These are phyloP conservation scores for Dothistroma septosporum DNA, from an alignment of 2,329 filamentous ascomycete species.

Conservation along the genomic window DNA sequence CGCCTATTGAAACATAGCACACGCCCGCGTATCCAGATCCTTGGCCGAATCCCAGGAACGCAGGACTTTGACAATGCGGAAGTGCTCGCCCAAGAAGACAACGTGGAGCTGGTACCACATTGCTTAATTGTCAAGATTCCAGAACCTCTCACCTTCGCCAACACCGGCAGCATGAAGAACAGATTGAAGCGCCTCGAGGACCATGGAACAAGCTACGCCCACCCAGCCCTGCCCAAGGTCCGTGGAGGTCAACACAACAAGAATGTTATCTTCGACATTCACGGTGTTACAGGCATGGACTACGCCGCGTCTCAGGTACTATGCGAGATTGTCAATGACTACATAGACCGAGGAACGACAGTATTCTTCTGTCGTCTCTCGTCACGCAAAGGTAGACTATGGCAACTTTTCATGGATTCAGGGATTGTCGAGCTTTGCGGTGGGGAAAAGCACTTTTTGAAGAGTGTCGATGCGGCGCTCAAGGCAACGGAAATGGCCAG, in stretches of 20 bases:
- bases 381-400: slow-evolving; percentile 53
- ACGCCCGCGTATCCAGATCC: slow-evolving; percentile 88
- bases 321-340: slow-evolving; percentile 78
- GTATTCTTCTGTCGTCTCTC: slow-evolving; percentile 68
- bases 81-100: slow-evolving; percentile 34
- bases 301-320: slow-evolving; percentile 90
- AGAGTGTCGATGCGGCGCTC: slow-evolving; percentile 78
- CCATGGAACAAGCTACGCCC: slow-evolving; percentile 79
- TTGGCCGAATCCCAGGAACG: slow-evolving; percentile 82
- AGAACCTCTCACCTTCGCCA: slow-evolving; percentile 93
- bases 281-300: slow-evolving; percentile 93
- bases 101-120: slow-evolving; percentile 82
- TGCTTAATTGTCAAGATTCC: slow-evolving; percentile 97
- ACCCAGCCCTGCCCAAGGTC: slow-evolving; percentile 80
- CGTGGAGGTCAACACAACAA: slow-evolving; percentile 75
- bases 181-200: slow-evolving; percentile 78
- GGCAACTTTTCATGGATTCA: slow-evolving; percentile 67
- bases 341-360: slow-evolving; percentile 69
- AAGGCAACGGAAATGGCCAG: slow-evolving; percentile 67
- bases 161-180: slow-evolving; percentile 82
- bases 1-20: slow-evolving; percentile 88
- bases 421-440: slow-evolving; percentile 84
- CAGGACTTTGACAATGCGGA: slow-evolving; percentile 79
- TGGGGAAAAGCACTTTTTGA: slow-evolving; percentile 72
- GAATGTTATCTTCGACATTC: slow-evolving; percentile 94